Evolutionary conservation across 257 asterid genomes (phyloP), one percentile per base, ranked within the genome.

Genomic region (Oldenlandia corymbosa): DNA sequence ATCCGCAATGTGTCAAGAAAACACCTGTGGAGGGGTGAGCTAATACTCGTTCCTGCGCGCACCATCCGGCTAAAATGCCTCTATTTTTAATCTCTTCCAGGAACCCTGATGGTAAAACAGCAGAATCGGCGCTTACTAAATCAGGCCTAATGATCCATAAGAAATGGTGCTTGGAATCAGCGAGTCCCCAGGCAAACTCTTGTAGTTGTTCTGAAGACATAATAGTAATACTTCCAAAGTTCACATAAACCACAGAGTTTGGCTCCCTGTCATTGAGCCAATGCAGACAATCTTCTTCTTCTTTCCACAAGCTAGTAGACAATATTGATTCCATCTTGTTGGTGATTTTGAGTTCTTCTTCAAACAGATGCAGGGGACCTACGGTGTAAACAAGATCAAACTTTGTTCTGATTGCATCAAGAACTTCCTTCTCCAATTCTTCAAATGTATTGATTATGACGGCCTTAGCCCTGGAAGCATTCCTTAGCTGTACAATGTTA

Each of bases 101-200:
- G 71, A 75, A 86, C 65, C 76, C 88, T 64, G 68, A 71, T 0
- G 86, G 82, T 52, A 86, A 17, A 20, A 74, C 32, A 1, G 86
- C 82, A 2, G 75, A 43, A 0, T 79, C 82, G 5, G 85, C 87
- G 4, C 60, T 70, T 7, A 87, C 85, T 73, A 84, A 16, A 59
- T 87, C 95, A 3, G 92, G 83, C 68, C 92, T 67, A 30, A 84
- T 70, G 39, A 84, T 71, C 95, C 95, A 87, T 45, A 87, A 10
- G n/a, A 87, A 82, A 52, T 60, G 5, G 0, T 77, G 80, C 17
- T 63, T 20, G 53, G 86, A 79, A 52, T 71, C 77, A 11, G 92
- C 95, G 0, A 87, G 76, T 0, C 92, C 95, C 86, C 88, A 84
- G 10, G 95, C 95, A 67, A 87, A 82, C 51, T 87, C 95, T 13